Evolutionary conservation across 805 yeast genomes (phyloP).

Genomic region (Groenewaldozyma tartarivorans): DNA sequence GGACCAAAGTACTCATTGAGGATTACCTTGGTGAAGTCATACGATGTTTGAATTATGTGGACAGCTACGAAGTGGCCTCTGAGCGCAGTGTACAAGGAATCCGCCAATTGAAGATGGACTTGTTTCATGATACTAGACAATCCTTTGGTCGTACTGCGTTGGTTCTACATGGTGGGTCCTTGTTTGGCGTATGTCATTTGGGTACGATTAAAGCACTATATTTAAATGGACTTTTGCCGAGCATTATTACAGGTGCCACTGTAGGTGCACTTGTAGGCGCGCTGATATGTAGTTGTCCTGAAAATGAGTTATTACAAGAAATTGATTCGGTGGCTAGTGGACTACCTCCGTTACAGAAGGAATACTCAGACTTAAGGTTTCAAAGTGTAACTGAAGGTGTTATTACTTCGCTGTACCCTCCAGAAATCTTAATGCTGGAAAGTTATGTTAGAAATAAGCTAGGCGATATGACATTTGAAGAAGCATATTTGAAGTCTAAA

Average conservation of each 20-base stretch:
- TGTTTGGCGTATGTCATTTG: slow-evolving; percentile 87
- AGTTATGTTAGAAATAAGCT: slow-evolving; percentile 66
- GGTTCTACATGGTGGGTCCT: slow-evolving; percentile 86
- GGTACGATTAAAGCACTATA: slow-evolving; percentile 87
- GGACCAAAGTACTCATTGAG: slow-evolving; percentile 84
- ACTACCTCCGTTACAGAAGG: slow-evolving; percentile 17
- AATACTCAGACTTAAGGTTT: slow-evolving; percentile 15
- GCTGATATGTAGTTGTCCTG: slow-evolving; percentile 63
- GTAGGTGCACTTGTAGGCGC: slow-evolving; percentile 92
- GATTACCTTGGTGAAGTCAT: slow-evolving; percentile 74
- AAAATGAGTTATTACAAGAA: slow-evolving; percentile 46
- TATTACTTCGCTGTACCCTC: slow-evolving; percentile 71
- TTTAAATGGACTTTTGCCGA: slow-evolving; percentile 65
- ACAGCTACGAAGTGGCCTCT: slow-evolving; percentile 25
- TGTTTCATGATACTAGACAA: slow-evolving; percentile 78
- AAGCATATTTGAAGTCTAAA: slow-evolving; percentile 73
- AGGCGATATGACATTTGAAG: slow-evolving; percentile 86
- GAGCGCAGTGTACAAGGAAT: slow-evolving; percentile 2
- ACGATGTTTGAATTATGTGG: slow-evolving; percentile 52
- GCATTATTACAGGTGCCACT: slow-evolving; percentile 83
- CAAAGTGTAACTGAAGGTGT: slow-evolving; percentile 62
- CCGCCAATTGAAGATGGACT: slow-evolving; percentile 52
- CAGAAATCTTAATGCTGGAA: slow-evolving; percentile 71
- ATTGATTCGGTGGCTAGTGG: slow-evolving; percentile 23
- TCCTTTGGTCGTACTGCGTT: slow-evolving; percentile 87